Percentiles rank a stretch among this genome's conserved stretches.
These are phyloP conservation scores for Poteriospumella lacustris DNA, from an alignment of 108 stramenopile genomes.

Conservation along the genomic window DNA sequence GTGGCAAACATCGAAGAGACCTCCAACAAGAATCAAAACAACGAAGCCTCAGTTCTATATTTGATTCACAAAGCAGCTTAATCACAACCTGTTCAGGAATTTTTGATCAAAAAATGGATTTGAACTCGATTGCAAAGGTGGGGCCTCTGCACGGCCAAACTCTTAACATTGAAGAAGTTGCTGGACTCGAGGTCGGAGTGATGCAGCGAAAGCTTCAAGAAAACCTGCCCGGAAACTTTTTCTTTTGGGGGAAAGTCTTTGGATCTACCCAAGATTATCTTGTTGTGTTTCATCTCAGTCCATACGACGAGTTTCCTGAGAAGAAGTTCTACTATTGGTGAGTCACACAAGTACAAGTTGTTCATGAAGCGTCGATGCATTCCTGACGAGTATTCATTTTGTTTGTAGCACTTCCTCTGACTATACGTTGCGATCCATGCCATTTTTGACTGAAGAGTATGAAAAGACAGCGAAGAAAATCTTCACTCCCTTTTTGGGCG, in stretches of 20 bases:
- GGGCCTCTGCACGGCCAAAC: slow-evolving; percentile 13
- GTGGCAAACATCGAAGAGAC: too few relatives aligned
- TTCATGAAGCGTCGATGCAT: not conserved
- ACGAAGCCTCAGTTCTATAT: too few relatives aligned
- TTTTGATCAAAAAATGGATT: slow-evolving; percentile 9
- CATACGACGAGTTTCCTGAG: slow-evolving; percentile 25
- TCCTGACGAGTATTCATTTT: not conserved
- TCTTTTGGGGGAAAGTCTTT: slow-evolving; percentile 43
- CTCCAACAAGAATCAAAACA: too few relatives aligned
- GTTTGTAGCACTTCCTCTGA: slow-evolving; percentile 31
- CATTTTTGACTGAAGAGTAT: slow-evolving; percentile 6
- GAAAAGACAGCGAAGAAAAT: not conserved
- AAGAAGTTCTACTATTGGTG: slow-evolving; percentile 40
- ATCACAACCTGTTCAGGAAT: too few relatives aligned
- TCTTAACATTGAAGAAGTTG: slow-evolving; percentile 38
- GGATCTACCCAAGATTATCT: slow-evolving; percentile 39
- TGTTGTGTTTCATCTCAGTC: slow-evolving; percentile 11
- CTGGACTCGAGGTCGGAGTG: slow-evolving; percentile 35
- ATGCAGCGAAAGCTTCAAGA: slow-evolving; percentile 31
- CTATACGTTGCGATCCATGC: slow-evolving; percentile 23
- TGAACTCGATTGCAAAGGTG: not conserved
- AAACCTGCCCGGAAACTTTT: slow-evolving; percentile 27
- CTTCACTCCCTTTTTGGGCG: slow-evolving; percentile 12
- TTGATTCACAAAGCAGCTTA: too few relatives aligned
- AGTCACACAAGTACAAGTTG: not conserved